phyloP scores from a whole-genome alignment of 805 yeast genomes.

The Candida gorgasii region DNA sequence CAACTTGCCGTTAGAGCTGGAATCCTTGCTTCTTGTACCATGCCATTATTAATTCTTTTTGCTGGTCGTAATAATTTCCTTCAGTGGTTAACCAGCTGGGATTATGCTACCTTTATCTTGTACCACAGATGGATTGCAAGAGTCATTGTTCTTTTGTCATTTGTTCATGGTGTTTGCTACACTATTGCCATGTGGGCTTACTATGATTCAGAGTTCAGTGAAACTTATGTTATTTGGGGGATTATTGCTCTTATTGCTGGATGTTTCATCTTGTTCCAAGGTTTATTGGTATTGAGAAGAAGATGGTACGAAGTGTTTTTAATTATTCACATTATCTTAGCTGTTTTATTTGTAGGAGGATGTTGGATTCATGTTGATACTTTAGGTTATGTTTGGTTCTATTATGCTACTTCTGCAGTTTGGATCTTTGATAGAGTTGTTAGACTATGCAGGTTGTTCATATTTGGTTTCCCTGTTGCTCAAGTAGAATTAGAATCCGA shows the following conservation, averaged over 20 bases:
- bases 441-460: conserved; percentile 27
- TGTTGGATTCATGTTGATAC: conserved; percentile 42
- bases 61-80: conserved; percentile 65
- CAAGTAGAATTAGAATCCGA: conserved; percentile 29
- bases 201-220: conserved; percentile 18
- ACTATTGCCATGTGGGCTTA: conserved; percentile 17
- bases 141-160: conserved; percentile 25
- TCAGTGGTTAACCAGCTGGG: conserved; percentile 62
- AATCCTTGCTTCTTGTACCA: conserved; percentile 43
- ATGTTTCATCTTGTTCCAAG: conserved; percentile 30
- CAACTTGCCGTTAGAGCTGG: conserved; percentile 55
- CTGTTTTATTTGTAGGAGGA: conserved; percentile 45
- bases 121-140: conserved; percentile 50
- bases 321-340: conserved; percentile 35
- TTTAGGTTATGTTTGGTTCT: conserved; percentile 32
- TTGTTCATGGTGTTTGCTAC: conserved; percentile 34
- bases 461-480: conserved; percentile 39
- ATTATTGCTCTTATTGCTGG: conserved; percentile 38
- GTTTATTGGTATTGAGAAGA: conserved; percentile 34
- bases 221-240: conserved; percentile 34
- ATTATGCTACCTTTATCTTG: conserved; percentile 40
- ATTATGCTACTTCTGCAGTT: conserved; percentile 33
- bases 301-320: conserved; percentile 39
- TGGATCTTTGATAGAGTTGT: conserved; percentile 39
- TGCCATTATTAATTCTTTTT: conserved; percentile 56